phyloP scores from a whole-genome alignment of 306 rosid genomes.

The Cicer bijugum region DNA sequence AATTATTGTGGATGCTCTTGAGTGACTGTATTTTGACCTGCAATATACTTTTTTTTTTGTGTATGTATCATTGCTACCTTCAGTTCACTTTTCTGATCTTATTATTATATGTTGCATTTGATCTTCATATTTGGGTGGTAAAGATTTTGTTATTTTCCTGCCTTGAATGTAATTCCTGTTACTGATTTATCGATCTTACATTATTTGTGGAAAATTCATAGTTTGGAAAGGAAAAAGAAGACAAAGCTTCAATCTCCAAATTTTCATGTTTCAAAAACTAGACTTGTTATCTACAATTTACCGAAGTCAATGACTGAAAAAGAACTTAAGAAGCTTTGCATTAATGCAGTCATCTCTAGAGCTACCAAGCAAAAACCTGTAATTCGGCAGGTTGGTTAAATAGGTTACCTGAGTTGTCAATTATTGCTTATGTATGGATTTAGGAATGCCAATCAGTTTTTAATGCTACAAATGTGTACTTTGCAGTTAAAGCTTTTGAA shows the following conservation, averaged over 20 bases:
- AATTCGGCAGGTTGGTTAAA: slow-evolving; percentile 76
- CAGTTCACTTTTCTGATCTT: slow-evolving; percentile 8
- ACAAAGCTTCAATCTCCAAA: slow-evolving; percentile 94
- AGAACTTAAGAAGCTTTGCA: slow-evolving; percentile 79
- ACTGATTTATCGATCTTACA: slow-evolving; percentile 36
- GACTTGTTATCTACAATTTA: slow-evolving; percentile 82
- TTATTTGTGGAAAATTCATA: slow-evolving; percentile 36
- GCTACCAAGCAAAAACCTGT: slow-evolving; percentile 89
- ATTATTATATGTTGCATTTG: slow-evolving; percentile 28
- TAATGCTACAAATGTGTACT: slow-evolving; percentile 5
- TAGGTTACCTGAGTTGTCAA: slow-evolving; percentile 25
- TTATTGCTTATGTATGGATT: background rate
- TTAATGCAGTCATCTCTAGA: slow-evolving; percentile 81
- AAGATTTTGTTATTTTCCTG: slow-evolving; percentile 23
- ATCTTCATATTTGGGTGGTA: slow-evolving; percentile 26
- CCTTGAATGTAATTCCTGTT: slow-evolving; percentile 25
- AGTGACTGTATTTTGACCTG: slow-evolving; percentile 1
- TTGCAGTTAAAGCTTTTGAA: slow-evolving; percentile 80
- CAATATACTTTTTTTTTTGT: background rate
- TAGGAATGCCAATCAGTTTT: background rate
- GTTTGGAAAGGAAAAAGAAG: slow-evolving; percentile 73
- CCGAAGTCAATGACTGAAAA: slow-evolving; percentile 85
- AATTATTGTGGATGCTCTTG: slow-evolving; percentile 10
- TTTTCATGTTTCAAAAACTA: slow-evolving; percentile 86
- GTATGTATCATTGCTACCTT: background rate